Conservation (phyloP, 2,329 filamentous ascomycete genomes). For the Sclerotinia subarctica region DNA sequence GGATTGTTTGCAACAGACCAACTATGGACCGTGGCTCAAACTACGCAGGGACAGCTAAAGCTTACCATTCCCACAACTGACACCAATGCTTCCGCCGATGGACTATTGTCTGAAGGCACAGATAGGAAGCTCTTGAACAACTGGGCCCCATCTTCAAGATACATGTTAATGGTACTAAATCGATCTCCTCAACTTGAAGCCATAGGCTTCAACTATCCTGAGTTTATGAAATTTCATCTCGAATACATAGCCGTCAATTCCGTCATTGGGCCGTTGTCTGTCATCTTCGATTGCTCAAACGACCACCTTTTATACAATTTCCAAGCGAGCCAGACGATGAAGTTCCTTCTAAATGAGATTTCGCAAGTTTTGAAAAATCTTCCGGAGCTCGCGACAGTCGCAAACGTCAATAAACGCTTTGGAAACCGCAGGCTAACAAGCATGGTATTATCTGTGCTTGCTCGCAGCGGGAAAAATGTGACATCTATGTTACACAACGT, state of each 20-base stretch:
- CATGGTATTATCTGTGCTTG: slow-evolving; percentile 53
- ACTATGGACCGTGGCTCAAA: slow-evolving; percentile 43
- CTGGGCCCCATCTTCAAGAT: slow-evolving; percentile 47
- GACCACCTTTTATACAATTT: slow-evolving; percentile 66
- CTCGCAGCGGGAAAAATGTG: slow-evolving; percentile 53
- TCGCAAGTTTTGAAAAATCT: slow-evolving; percentile 66
- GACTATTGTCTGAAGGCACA: neutral
- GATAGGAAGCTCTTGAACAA: slow-evolving; percentile 34
- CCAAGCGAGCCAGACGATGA: slow-evolving; percentile 62
- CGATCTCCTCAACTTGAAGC: slow-evolving; percentile 61
- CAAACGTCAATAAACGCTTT: slow-evolving; percentile 54
- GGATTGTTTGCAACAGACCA: slow-evolving; percentile 43
- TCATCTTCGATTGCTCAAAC: slow-evolving; percentile 74
- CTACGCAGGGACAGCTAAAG: slow-evolving; percentile 37
- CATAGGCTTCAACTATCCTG: slow-evolving; percentile 53
- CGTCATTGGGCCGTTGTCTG: slow-evolving; percentile 77
- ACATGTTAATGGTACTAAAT: slow-evolving; percentile 63
- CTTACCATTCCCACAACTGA: slow-evolving; percentile 36
- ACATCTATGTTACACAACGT: slow-evolving; percentile 63
- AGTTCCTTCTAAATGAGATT: slow-evolving; percentile 71
- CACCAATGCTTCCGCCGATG: neutral
- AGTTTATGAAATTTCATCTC: slow-evolving; percentile 71
- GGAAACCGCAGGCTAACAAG: slow-evolving; percentile 59
- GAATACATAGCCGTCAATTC: slow-evolving; percentile 73
- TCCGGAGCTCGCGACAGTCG: slow-evolving; percentile 65